Evolutionary conservation across 768 basidiomycete genomes (phyloP).

Genomic region (Sutorius australiensis): DNA sequence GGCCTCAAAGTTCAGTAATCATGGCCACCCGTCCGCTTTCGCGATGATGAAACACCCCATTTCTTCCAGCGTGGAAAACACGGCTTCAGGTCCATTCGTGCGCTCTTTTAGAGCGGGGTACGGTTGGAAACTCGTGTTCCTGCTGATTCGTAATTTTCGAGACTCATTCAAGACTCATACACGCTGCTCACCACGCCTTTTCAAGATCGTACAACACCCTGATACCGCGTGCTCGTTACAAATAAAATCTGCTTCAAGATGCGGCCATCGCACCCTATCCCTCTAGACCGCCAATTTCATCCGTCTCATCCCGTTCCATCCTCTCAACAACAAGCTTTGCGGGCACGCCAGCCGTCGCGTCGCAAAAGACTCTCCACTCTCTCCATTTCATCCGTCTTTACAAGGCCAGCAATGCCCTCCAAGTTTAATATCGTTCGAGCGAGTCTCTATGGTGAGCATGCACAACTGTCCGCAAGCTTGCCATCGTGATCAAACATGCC

Average conservation of each 20-base stretch:
- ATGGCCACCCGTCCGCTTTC: neutral
- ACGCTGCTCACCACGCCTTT: slow-evolving; percentile 31
- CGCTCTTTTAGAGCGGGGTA: slow-evolving; percentile 26
- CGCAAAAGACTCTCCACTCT: slow-evolving; percentile 33
- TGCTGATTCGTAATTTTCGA: slow-evolving; percentile 16
- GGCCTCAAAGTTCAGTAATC: slow-evolving; percentile 4
- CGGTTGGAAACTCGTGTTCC: slow-evolving; percentile 22
- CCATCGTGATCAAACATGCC: slow-evolving; percentile 5
- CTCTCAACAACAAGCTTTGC: slow-evolving; percentile 19
- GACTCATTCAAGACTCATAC: slow-evolving; percentile 10
- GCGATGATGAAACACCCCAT: slow-evolving; percentile 11
- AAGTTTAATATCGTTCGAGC: slow-evolving; percentile 68
- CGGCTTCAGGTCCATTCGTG: slow-evolving; percentile 18
- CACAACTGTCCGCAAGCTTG: neutral
- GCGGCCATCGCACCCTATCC: slow-evolving; percentile 21
- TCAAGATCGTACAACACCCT: slow-evolving; percentile 22
- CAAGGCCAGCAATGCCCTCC: slow-evolving; percentile 54
- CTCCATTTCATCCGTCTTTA: slow-evolving; percentile 31
- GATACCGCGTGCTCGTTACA: slow-evolving; percentile 27
- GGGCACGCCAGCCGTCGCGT: slow-evolving; percentile 30
- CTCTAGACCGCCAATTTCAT: slow-evolving; percentile 25
- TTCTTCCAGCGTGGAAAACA: slow-evolving; percentile 16
- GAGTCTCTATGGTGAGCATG: slow-evolving; percentile 58
- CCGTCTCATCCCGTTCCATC: slow-evolving; percentile 18
- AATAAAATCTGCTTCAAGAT: slow-evolving; percentile 28